These are phyloP conservation scores for Boletus rubescentipes DNA, from an alignment of 768 basidiomycete species.

Conservation along the genomic window DNA sequence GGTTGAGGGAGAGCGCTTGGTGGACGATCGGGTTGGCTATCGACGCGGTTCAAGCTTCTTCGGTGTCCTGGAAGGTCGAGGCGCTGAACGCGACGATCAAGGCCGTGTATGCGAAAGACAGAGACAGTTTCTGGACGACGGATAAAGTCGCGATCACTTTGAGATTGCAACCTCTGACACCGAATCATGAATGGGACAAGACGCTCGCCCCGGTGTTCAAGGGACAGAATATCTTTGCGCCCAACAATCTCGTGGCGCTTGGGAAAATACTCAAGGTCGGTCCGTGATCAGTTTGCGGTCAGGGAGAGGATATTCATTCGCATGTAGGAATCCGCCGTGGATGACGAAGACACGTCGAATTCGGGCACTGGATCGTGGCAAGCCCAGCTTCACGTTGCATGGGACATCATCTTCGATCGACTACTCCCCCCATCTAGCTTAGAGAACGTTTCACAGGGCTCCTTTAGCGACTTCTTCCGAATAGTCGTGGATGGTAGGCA, in stretches of 20 bases:
- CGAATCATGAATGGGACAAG: slow-evolving; percentile 65
- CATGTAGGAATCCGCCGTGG: slow-evolving; percentile 53
- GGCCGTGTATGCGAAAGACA: slow-evolving; percentile 42
- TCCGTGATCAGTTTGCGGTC: neutral
- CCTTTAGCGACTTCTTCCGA: slow-evolving; percentile 89
- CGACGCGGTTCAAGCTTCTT: slow-evolving; percentile 54
- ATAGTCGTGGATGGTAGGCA: slow-evolving; percentile 85
- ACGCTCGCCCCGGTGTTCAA: slow-evolving; percentile 76
- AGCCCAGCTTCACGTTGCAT: slow-evolving; percentile 89
- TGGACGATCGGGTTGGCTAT: slow-evolving; percentile 71
- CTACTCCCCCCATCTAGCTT: slow-evolving; percentile 55
- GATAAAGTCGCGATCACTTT: slow-evolving; percentile 85
- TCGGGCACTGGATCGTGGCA: slow-evolving; percentile 69
- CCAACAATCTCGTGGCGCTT: slow-evolving; percentile 69
- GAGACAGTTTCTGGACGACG: slow-evolving; percentile 62
- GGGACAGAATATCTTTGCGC: slow-evolving; percentile 62
- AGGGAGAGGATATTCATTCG: slow-evolving; percentile 8
- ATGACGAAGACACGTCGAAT: slow-evolving; percentile 55
- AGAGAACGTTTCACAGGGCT: slow-evolving; percentile 42
- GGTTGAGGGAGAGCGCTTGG: slow-evolving; percentile 91
- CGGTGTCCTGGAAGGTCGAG: slow-evolving; percentile 69
- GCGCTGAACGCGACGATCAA: slow-evolving; percentile 54
- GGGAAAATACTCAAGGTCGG: slow-evolving; percentile 79
- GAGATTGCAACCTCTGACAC: slow-evolving; percentile 60
- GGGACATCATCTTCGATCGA: slow-evolving; percentile 79